Evolutionary conservation across 2,329 filamentous ascomycete genomes (phyloP), one percentile per base, ranked within the genome.

Genomic region (Aspergillus pseudonomiae): DNA sequence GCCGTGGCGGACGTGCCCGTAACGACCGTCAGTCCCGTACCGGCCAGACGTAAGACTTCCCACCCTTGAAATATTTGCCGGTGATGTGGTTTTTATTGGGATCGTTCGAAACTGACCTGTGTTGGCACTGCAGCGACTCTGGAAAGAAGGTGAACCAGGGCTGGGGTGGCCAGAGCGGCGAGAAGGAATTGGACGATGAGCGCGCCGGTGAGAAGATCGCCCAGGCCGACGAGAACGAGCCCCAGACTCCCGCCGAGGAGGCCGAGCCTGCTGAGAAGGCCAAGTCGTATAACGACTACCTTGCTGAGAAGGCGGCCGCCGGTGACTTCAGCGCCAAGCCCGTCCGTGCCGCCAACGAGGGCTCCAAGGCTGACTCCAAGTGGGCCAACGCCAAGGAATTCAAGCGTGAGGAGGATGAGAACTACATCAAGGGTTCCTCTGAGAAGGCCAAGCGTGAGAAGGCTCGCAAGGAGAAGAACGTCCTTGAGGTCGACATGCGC

Each of bases 301-400:
- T 96, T 60, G 91, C 89, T 77, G 88, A 91, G 79, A 85, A 85
- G 77, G 87, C 87, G 63, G 86, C 88, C 80, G 94, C 93, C 84
- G 86, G 87, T 70, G 85, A 84, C 72, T 80, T 85, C 68, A 87
- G 86, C 72, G 80, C 83, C 72, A 86, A 89, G 74, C 87, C 92
- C 75, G 86, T 93, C 77, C 94, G 95, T 83, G 89, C 93, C 85
- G 84, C 94, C 81, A 97, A 98, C 85, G 94, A 97, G 85, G 94
- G 94, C 76, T 87, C 85, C 84, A 92, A 93, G 85, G 78, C 84
- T 74, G 89, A 93, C 85, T 94, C 95, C 88, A 95, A 97, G 87
- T 97, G 94, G 92, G 91, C 91, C 75, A 85, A 86, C 74, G 93
- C 93, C 78, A 96, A 94, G 85, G 81, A 84, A 67, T 73, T 88